Percentiles rank a stretch among this genome's conserved stretches.
These are phyloP conservation scores for Zopfia rhizophila DNA, from an alignment of 2,329 filamentous ascomycete species.

Conservation along the genomic window DNA sequence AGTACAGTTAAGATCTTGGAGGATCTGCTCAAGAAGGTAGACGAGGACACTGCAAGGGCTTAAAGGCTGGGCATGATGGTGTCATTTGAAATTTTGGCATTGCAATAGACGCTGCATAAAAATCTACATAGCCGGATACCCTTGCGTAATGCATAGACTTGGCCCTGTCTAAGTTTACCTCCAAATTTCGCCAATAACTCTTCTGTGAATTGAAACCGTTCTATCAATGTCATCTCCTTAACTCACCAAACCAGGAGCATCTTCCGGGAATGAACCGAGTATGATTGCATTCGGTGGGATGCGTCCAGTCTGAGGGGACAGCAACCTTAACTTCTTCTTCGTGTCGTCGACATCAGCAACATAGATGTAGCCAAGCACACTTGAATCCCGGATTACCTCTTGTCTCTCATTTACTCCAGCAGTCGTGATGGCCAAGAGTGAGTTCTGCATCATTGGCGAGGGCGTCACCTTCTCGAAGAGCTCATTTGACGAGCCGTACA, in stretches of 20 bases:
- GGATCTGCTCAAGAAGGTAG: slow-evolving; percentile 60
- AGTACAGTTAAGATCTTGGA: slow-evolving; percentile 77
- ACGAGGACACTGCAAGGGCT: slow-evolving; percentile 18
- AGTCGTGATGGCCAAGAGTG: slow-evolving; percentile 85
- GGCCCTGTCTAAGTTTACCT: no score
- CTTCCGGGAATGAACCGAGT: slow-evolving; percentile 88
- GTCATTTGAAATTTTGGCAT: no score
- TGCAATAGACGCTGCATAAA: no score
- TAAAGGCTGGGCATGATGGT: neutral
- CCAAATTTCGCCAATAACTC: no score
- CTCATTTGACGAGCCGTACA: slow-evolving; percentile 48
- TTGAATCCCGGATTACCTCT: slow-evolving; percentile 79
- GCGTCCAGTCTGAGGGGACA: slow-evolving; percentile 85
- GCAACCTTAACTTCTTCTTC: slow-evolving; percentile 79
- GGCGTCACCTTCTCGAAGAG: slow-evolving; percentile 73
- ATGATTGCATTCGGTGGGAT: slow-evolving; percentile 83
- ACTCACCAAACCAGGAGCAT: slow-evolving; percentile 76
- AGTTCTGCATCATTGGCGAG: slow-evolving; percentile 77
- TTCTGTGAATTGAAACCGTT: neutral
- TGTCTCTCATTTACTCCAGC: slow-evolving; percentile 75
- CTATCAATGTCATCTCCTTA: slow-evolving; percentile 17
- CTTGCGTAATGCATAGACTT: no score
- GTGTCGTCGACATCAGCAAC: slow-evolving; percentile 91
- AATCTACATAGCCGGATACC: no score
- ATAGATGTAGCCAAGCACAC: slow-evolving; percentile 92